These are phyloP conservation scores for Epichloe bromicola DNA, from an alignment of 2,329 filamentous ascomycete genomes.

Conservation along the genomic window DNA sequence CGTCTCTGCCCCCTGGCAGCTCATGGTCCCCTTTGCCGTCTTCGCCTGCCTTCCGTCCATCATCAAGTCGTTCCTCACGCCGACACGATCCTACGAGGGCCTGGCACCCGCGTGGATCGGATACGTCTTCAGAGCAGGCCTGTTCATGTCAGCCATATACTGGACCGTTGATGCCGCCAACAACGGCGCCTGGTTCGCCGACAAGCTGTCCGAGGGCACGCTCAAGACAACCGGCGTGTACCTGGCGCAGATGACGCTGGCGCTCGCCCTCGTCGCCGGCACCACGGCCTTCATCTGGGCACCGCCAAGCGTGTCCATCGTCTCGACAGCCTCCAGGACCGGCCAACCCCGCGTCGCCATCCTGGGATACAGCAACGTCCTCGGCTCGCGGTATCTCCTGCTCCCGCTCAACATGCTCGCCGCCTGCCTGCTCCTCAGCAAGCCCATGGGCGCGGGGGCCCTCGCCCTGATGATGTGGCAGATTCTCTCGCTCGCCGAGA, in stretches of 20 bases:
- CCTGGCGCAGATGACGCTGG: slow-evolving; percentile 68
- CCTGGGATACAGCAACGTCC: slow-evolving; percentile 83
- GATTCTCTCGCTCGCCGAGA: slow-evolving; percentile 62
- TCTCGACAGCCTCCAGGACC: slow-evolving; percentile 31
- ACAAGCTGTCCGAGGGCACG: slow-evolving; percentile 36
- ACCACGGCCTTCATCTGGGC: slow-evolving; percentile 77
- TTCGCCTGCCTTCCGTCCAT: slow-evolving; percentile 59
- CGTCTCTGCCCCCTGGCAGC: slow-evolving; percentile 83
- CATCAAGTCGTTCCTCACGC: slow-evolving; percentile 65
- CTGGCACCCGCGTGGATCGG: slow-evolving; percentile 77
- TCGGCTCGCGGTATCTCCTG: slow-evolving; percentile 80
- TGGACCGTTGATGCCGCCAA: slow-evolving; percentile 87
- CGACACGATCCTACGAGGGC: slow-evolving; percentile 79
- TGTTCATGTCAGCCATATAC: slow-evolving; percentile 66
- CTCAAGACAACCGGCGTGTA: slow-evolving; percentile 66
- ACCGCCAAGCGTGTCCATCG: slow-evolving; percentile 69
- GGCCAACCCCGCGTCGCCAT: slow-evolving; percentile 54
- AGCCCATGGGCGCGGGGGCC: slow-evolving; percentile 85
- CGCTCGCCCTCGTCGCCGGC: slow-evolving; percentile 69
- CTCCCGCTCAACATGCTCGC: slow-evolving; percentile 68
- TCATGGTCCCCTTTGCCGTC: slow-evolving; percentile 65
- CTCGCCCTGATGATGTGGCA: slow-evolving; percentile 78
- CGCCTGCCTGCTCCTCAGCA: slow-evolving; percentile 68
- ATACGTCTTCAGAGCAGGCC: slow-evolving; percentile 60
- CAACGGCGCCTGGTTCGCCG: slow-evolving; percentile 66